Base-by-base conservation (phyloP, 306 rosid genomes). In the Trifolium fragiferum region DNA sequence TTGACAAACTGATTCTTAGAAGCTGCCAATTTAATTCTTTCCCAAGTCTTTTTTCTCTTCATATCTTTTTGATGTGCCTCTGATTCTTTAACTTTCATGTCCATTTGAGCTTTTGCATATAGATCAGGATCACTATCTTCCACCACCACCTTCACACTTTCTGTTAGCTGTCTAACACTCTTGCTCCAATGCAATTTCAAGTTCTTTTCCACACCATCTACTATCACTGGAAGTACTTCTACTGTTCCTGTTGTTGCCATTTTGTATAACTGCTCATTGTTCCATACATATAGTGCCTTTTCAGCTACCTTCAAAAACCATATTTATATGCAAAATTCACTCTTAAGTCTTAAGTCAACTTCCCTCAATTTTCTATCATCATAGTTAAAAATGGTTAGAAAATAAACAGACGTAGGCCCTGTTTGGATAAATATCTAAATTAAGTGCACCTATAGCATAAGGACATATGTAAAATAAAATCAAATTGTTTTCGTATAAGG, bases 231-330 rank as follows among this genome's bases (percentile, higher is more conserved):
- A 62, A 88, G 87, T 47, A 93, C 96, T 64, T 91, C 88, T 16
- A 80, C 91, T 37, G 82, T 73, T 68, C 84, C 91, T 59, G 69
- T 82, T 6, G 85, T 74, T 33, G 82, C 96, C 96, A 91, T 88
- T 77, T 80, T 89, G 66, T 89, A 90, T 40, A 93, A 93, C 14
- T 87, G 91, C 81, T 91, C 96, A 50, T 87, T 93, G 90, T 89
- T 93, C 98, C 97, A 91, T 8, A 91, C 78, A 68, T 86, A 88
- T 0, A 93, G 87, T 0, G 98, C 97, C 4, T 97, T 81, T 81
- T 93, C 97, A 0, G 96, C 98, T 41, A 93, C 96, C 96, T 91
- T n/a, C n/a, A n/a, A 55, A 51, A 20, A 25, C 5, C 72, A 65
- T 11, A 43, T 69, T 70, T 5, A 53, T 8, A 62, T 51, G 65